Conservation (phyloP, 129 eudicot genomes). For the Oenanthe sinensis region DNA sequence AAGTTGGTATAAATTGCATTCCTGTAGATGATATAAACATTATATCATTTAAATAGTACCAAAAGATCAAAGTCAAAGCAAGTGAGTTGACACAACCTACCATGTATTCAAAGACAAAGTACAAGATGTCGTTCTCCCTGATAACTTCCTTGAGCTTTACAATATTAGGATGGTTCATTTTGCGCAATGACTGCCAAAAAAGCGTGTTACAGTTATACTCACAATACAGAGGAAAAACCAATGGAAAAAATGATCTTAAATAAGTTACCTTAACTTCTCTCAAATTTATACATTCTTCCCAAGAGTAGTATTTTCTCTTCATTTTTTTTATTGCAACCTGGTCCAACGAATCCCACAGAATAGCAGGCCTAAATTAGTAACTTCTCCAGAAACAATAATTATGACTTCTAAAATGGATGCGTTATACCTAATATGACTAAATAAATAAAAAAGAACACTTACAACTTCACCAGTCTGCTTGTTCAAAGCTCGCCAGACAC, state of each 20-base stretch:
- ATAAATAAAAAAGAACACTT: conserved; percentile 16
- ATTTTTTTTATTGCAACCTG: conserved; percentile 96
- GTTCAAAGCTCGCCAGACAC: conserved; percentile 91
- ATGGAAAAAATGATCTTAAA: not conserved
- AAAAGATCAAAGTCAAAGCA: not conserved
- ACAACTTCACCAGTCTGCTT: conserved; percentile 97
- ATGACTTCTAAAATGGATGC: not conserved
- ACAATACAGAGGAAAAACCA: not conserved
- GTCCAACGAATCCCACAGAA: conserved; percentile 9
- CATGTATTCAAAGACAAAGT: conserved; percentile 88
- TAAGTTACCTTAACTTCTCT: conserved; percentile 94
- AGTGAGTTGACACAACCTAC: conserved; percentile 27
- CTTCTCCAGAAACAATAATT: not conserved
- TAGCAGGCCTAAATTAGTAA: not conserved
- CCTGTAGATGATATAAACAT: conserved; percentile 27
- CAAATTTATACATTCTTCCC: conserved; percentile 97
- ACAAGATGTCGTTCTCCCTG: conserved; percentile 63
- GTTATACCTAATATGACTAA: not conserved
- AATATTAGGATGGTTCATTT: conserved; percentile 80
- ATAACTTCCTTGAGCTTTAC: conserved; percentile 95
- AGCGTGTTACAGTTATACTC: not conserved
- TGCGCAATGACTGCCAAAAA: conserved; percentile 65
- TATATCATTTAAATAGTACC: not conserved
- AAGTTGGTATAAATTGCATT: conserved; percentile 75
- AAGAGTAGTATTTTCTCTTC: conserved; percentile 97